These are phyloP conservation scores for Kockiozyma suomiensis DNA, from an alignment of 805 yeast genomes.

Conservation along the genomic window DNA sequence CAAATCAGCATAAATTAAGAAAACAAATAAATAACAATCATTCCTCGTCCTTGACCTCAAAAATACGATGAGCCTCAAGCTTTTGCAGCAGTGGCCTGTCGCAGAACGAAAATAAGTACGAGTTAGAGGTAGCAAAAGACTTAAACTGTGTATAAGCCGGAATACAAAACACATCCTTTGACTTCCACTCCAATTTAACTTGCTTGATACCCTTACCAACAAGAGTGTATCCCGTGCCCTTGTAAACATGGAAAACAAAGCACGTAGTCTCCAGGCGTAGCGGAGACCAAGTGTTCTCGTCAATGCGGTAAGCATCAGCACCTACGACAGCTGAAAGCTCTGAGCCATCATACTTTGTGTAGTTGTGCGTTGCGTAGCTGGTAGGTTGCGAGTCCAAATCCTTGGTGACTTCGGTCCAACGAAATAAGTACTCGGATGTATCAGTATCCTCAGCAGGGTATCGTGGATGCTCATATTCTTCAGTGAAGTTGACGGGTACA, in stretches of 20 bases:
- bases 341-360: neutral
- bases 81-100: neutral
- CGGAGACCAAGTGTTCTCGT: neutral
- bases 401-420: neutral
- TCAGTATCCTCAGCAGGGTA: neutral
- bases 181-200: neutral
- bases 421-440: neutral
- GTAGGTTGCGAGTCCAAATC: neutral
- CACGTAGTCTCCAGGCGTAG: neutral
- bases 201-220: neutral
- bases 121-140: neutral
- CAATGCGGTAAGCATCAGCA: conserved; percentile 1
- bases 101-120: neutral
- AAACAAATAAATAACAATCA: neutral
- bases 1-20: neutral
- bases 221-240: neutral
- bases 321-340: neutral
- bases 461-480: neutral
- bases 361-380: neutral
- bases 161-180: neutral
- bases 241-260: neutral
- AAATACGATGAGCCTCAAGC: neutral
- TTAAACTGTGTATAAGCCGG: neutral
- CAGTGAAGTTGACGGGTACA: conserved; percentile 1
- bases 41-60: neutral